These are phyloP conservation scores for Chrysoporthe cubensis DNA, from an alignment of 2,329 filamentous ascomycete species.

Conservation along the genomic window DNA sequence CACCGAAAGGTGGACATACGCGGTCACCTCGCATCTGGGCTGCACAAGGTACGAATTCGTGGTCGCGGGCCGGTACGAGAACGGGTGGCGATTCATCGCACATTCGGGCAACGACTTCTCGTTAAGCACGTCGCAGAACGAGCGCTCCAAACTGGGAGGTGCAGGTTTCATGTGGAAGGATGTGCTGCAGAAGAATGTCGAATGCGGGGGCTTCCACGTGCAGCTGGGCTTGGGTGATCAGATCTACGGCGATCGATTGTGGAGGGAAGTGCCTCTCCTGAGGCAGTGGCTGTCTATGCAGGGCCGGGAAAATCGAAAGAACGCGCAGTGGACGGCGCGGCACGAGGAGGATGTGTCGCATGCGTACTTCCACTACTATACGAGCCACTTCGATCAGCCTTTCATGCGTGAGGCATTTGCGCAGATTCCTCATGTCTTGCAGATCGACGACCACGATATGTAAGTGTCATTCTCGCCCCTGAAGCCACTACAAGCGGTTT, in stretches of 20 bases:
- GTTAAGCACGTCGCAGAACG: conserved; percentile 81
- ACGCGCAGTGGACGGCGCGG: conserved; percentile 86
- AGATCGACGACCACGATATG: conserved; percentile 98
- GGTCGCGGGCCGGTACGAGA: conserved; percentile 87
- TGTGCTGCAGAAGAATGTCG: conserved; percentile 93
- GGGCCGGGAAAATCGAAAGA: conserved; percentile 91
- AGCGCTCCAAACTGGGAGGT: conserved; percentile 83
- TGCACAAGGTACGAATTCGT: conserved; percentile 99
- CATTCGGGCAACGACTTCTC: conserved; percentile 97
- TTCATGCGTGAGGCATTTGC: conserved; percentile 94
- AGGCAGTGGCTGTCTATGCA: conserved; percentile 95
- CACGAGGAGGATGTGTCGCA: conserved; percentile 95
- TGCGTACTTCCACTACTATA: conserved; percentile 99
- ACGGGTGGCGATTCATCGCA: conserved; percentile 92
- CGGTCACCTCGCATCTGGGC: conserved; percentile 92
- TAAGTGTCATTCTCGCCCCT: conserved; percentile 77
- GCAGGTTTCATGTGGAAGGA: conserved; percentile 99
- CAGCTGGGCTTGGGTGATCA: conserved; percentile 92
- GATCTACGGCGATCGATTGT: conserved; percentile 92
- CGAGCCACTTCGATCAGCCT: conserved; percentile 96
- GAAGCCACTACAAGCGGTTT: conserved; percentile 48
- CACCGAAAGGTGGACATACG: conserved; percentile 93
- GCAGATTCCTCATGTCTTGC: conserved; percentile 91
- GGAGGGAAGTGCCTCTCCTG: conserved; percentile 92
- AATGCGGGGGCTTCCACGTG: conserved; percentile 93